Evolutionary conservation across 345 rosid species (phyloP).

Genomic region (Leavenworthia alabamica): DNA sequence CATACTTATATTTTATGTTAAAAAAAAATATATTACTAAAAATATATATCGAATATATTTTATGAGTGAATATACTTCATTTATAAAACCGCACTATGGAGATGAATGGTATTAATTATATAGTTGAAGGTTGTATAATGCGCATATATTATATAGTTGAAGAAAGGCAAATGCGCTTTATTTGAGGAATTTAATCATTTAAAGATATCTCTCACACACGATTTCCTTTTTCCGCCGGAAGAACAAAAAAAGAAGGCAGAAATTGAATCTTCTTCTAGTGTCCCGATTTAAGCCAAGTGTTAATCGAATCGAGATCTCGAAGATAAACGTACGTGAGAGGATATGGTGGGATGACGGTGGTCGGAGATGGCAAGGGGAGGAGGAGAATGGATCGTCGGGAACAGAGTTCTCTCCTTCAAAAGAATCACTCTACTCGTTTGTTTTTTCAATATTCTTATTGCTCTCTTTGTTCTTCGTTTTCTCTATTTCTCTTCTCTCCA

Average conservation of each 20-base stretch:
- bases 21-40: too few relatives aligned
- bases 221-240: slow-evolving; percentile 11
- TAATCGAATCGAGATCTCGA: slow-evolving; percentile 18
- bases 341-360: slow-evolving; percentile 48
- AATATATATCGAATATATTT: too few relatives aligned
- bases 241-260: not conserved
- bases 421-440: slow-evolving; percentile 75
- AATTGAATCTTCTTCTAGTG: slow-evolving; percentile 21
- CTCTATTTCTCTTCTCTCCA: slow-evolving; percentile 79
- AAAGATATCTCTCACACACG: not conserved
- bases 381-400: slow-evolving; percentile 48
- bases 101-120: too few relatives aligned
- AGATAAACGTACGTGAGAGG: slow-evolving; percentile 12
- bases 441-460: slow-evolving; percentile 78
- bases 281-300: slow-evolving; percentile 9
- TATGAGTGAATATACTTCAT: too few relatives aligned
- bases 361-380: slow-evolving; percentile 58
- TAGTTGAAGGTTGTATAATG: too few relatives aligned
- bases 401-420: slow-evolving; percentile 61
- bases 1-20: too few relatives aligned
- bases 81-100: too few relatives aligned
- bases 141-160: not conserved
- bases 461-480: slow-evolving; percentile 84
- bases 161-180: not conserved
- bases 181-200: not conserved